Base-by-base conservation (phyloP, 2,329 filamentous ascomycete species). In the Arachnomyces sp. region DNA sequence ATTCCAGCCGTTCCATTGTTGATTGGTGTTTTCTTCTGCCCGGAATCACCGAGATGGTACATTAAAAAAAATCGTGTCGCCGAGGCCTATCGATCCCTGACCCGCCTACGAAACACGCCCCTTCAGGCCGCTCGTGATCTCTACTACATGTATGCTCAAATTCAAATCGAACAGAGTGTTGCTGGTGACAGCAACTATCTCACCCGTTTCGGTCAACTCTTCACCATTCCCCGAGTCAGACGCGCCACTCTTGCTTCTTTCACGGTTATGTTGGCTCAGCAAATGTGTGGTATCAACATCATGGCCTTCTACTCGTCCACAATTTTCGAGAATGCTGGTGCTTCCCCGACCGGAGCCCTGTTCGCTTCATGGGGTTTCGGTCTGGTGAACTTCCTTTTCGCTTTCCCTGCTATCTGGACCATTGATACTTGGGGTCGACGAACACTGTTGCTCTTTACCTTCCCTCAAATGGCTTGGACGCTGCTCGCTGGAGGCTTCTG, bases 241-340 rank as follows among this genome's bases (percentile, higher is more conserved):
- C 66, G 68, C 31, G 87, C 87, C 2, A 89, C 80, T 3, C 71
- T 84, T 21, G 86, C 86, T 4, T 83, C 85, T 1, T 84, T 80
- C 48, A 78, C 79, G 1, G 84, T 90, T 49, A 93, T 93, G 86
- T 79, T 84, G 52, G 79, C 78, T 0, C 81, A 84, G 59, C 80
- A 84, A 59, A 80, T 84, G 74, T 83, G 79, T 51, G 75, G 74
- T 63, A 71, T 84, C 59, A 85, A 86, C 55, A 83, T 86, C 42
- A 82, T 87, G 40, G 80, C 82, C 1, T 87, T 87, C 59, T 87
- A 88, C 61, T 82, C 77, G 1, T 80, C 78, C 0, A 80, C 78
- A 2, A 59, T 72, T 34, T 71, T 73, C 38, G 39, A 40, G 4
- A 58, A 80, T 1, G 74, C 80, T 2, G 79, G 79, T 3, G 75